Evolutionary conservation across 106 monocot genomes (phyloP), one percentile per base, ranked within the genome.

Genomic region (Phalaenopsis aphrodite): DNA sequence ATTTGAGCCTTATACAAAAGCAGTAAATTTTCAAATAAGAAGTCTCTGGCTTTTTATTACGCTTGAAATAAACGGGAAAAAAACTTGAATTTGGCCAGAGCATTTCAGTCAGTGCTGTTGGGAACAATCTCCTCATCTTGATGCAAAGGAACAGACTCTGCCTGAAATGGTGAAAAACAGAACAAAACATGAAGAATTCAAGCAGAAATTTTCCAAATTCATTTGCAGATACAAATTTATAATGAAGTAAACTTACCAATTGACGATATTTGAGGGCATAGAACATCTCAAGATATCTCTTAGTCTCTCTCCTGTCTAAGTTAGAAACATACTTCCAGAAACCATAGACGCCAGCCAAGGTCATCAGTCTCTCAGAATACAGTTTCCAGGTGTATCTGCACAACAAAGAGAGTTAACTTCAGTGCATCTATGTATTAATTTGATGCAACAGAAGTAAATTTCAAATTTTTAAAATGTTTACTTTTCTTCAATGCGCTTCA

Each of bases 251-350:
- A 65, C 64, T 76, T 37, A 86, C 86, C 79, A 86, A 42, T 48
- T 76, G 42, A n/a, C 86, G 86, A 36, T 86, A 86, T 41, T 86
- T 86, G 82, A 86, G 86, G 3, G 86, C 86, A 23, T 86, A 86
- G 16, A 86, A 82, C 86, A 86, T 86, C 86, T 86, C 86, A 39
- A 86, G 82, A 78, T 86, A 86, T 37, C 86, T 82, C 30, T 78
- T 78, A 6, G 86, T 86, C 79, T 86, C 86, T 4, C 86, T 79
- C 17, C 86, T 75, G 9, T 86, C 86, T 21, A 86, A 78, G 56
- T 86, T 86, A 38, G 86, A 86, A 10, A 86, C 86, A 24, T 79
- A 82, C 65, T 86, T 86, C 86, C 86, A 86, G 48, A 86, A 86
- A 4, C 86, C 86, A 76, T 86, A 86, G 1, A 86, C 86, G 82